Percentiles rank a stretch among this genome's conserved stretches.
These are phyloP conservation scores for Penicillium corylophilum DNA, from an alignment of 2,329 filamentous ascomycete genomes.

Conservation along the genomic window DNA sequence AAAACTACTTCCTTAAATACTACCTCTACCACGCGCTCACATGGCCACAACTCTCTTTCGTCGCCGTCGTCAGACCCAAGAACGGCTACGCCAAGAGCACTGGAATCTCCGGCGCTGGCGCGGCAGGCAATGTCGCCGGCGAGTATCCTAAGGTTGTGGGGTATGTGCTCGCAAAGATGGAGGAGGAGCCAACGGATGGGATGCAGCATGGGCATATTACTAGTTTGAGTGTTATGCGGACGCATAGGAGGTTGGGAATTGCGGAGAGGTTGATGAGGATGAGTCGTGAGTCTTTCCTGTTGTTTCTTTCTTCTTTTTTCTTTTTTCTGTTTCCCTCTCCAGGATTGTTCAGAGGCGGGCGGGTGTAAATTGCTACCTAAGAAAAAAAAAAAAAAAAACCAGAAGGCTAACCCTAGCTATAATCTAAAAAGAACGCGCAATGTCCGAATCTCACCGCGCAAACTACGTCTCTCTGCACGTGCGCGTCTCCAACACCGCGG, in stretches of 20 bases:
- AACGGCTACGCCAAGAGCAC: conserved; percentile 68
- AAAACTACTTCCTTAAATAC: conserved; percentile 99
- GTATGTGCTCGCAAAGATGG: conserved; percentile 99
- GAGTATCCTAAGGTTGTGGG: conserved; percentile 95
- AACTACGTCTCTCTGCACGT: conserved; percentile 96
- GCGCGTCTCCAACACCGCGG: conserved; percentile 87
- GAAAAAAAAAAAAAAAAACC: no score
- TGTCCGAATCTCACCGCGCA: conserved; percentile 91
- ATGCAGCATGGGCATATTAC: conserved; percentile 96
- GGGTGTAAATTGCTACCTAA: no score
- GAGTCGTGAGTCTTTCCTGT: conserved; percentile 63
- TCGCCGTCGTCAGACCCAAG: conserved; percentile 85
- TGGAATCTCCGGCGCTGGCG: conserved; percentile 31
- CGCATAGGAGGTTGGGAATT: conserved; percentile 84
- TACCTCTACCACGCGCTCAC: conserved; percentile 98
- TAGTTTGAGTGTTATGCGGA: conserved; percentile 91
- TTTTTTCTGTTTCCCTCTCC: neutral
- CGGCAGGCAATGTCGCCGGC: conserved; percentile 22
- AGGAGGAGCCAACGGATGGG: conserved; percentile 91
- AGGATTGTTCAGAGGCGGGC: no score
- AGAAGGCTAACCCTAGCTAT: neutral
- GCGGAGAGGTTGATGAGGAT: conserved; percentile 98
- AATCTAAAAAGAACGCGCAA: conserved; percentile 79
- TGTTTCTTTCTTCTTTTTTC: conserved; percentile 4
- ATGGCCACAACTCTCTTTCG: conserved; percentile 96